These are phyloP conservation scores for Boletellus ananas DNA, from an alignment of 768 basidiomycete species.

Conservation along the genomic window DNA sequence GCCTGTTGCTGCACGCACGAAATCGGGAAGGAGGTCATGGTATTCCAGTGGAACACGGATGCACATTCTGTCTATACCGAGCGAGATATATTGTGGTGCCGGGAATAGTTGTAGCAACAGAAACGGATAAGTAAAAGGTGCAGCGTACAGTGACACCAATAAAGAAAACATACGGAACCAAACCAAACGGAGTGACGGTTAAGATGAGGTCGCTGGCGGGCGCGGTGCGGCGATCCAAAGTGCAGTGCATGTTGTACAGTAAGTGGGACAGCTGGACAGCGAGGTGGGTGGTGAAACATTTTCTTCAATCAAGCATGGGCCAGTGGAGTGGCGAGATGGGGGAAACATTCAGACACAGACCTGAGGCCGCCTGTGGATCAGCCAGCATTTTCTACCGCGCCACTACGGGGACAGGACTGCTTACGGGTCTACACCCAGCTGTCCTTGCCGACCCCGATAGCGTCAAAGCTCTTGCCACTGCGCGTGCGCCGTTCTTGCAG, in stretches of 20 bases:
- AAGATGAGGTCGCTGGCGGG: slow-evolving; percentile 17
- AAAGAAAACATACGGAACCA: slow-evolving; percentile 25
- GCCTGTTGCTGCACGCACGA: not conserved
- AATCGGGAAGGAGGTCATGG: not conserved
- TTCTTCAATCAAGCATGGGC: slow-evolving; percentile 11
- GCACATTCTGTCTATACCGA: slow-evolving; percentile 24
- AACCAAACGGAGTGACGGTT: slow-evolving; percentile 17
- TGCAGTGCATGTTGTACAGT: slow-evolving; percentile 25
- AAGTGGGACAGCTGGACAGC: slow-evolving; percentile 17
- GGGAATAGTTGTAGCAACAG: slow-evolving; percentile 32
- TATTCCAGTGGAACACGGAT: slow-evolving; percentile 14
- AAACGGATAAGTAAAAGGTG: slow-evolving; percentile 25
- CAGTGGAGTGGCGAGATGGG: not conserved
- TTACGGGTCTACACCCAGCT: slow-evolving; percentile 64
- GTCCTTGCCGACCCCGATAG: slow-evolving; percentile 72
- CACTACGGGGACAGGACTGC: slow-evolving; percentile 30
- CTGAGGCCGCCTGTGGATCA: slow-evolving; percentile 6
- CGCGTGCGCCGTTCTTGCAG: slow-evolving; percentile 74
- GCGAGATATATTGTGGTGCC: slow-evolving; percentile 27
- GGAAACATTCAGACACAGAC: not conserved
- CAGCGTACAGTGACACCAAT: slow-evolving; percentile 24
- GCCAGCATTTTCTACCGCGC: slow-evolving; percentile 52
- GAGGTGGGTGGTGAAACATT: slow-evolving; percentile 8
- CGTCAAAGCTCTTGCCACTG: slow-evolving; percentile 83
- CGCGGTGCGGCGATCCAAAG: slow-evolving; percentile 15